These are phyloP conservation scores for Ciborinia camelliae DNA, from an alignment of 2,329 filamentous ascomycete species.

Conservation along the genomic window DNA sequence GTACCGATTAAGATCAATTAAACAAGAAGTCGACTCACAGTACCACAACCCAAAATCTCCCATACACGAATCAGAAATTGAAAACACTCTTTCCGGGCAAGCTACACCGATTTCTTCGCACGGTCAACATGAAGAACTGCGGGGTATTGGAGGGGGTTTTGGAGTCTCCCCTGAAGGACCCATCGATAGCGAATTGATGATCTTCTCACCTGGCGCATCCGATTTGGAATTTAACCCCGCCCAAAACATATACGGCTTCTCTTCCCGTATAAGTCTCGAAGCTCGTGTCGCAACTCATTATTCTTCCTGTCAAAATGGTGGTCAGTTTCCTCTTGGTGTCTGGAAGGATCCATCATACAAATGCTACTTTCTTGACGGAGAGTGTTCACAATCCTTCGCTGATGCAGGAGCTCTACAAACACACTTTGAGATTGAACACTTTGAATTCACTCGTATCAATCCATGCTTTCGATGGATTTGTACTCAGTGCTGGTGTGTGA, in stretches of 20 bases:
- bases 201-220: constrained; percentile 20
- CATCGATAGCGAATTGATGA: background rate
- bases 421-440: constrained; percentile 33
- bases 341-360: constrained; percentile 20
- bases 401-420: constrained; percentile 25
- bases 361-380: constrained; percentile 26
- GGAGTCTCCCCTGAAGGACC: background rate
- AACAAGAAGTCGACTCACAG: background rate
- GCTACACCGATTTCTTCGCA: constrained; percentile 18
- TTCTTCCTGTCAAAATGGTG: constrained; percentile 24
- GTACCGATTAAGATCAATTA: constrained; percentile 11
- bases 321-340: constrained; percentile 29
- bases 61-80: constrained; percentile 20
- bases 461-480: constrained; percentile 30
- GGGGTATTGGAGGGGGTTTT: constrained; percentile 28
- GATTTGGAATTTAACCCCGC: constrained; percentile 17
- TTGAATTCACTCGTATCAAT: constrained; percentile 30
- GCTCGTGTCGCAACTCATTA: constrained; percentile 15
- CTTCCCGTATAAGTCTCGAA: constrained; percentile 14
- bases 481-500: constrained; percentile 17
- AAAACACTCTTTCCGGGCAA: constrained; percentile 21
- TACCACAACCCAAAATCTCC: background rate
- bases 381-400: constrained; percentile 25
- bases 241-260: constrained; percentile 8
- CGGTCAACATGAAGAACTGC: constrained; percentile 20